Evolutionary conservation across 192 early-diverging fungal species (phyloP).

Genomic region (Coemansia erecta): DNA sequence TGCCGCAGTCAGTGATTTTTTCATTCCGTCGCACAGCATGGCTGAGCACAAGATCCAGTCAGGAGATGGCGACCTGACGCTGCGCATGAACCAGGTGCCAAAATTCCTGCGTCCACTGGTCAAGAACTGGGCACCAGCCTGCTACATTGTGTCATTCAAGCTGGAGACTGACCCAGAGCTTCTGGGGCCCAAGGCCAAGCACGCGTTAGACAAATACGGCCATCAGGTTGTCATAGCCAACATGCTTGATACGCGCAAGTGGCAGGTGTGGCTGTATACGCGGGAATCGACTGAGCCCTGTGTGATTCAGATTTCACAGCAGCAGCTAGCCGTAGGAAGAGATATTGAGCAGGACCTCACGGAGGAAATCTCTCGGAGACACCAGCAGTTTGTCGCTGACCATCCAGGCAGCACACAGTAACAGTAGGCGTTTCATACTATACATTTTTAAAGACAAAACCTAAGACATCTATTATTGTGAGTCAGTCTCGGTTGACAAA

Average conservation of each 20-base stretch:
- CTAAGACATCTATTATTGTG: too few relatives aligned
- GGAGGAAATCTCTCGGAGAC: conserved; percentile 34
- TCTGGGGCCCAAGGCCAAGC: conserved; percentile 75
- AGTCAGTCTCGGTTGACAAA: too few relatives aligned
- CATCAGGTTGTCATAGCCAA: conserved; percentile 99
- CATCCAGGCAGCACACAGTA: background rate
- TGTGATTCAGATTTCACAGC: conserved; percentile 29
- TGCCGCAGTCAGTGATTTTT: conserved; percentile 98
- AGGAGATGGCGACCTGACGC: conserved; percentile 73
- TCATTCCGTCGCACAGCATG: conserved; percentile 92
- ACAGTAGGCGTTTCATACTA: too few relatives aligned
- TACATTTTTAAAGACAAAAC: too few relatives aligned
- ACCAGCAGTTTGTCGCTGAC: conserved; percentile 15
- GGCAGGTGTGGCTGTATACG: conserved; percentile 65
- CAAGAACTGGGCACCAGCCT: conserved; percentile 82
- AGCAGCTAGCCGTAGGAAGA: conserved; percentile 16
- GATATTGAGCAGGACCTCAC: conserved; percentile 48
- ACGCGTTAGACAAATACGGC: conserved; percentile 80
- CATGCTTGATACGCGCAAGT: conserved; percentile 84
- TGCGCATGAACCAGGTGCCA: conserved; percentile 94
- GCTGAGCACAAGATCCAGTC: conserved; percentile 98
- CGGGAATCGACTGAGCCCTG: conserved; percentile 23
- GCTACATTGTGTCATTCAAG: conserved; percentile 97
- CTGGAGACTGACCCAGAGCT: conserved; percentile 88
- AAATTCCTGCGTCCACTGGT: conserved; percentile 94